phyloP scores from a whole-genome alignment of 139 green algal genomes.

The Nannochloris sp. region DNA sequence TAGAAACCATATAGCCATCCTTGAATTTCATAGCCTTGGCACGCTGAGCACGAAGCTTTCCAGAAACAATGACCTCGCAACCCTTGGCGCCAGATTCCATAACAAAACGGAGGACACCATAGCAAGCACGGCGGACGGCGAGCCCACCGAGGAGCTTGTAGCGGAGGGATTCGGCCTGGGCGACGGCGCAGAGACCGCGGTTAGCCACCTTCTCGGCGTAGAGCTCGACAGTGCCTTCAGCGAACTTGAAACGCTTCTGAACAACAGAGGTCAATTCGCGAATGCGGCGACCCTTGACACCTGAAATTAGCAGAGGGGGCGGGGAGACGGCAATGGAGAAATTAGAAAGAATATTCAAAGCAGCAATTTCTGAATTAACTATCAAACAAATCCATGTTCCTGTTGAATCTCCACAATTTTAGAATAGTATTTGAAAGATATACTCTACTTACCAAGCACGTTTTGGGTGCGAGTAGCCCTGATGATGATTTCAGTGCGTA shows the following conservation, averaged over 20 bases:
- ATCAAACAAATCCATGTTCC: too few relatives aligned
- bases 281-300: slow-evolving; percentile 96
- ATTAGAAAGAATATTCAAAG: too few relatives aligned
- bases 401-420: too few relatives aligned
- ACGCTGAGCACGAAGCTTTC: slow-evolving; percentile 95
- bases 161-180: slow-evolving; percentile 96
- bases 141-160: slow-evolving; percentile 99
- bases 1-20: slow-evolving; percentile 93
- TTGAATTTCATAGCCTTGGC: slow-evolving; percentile 99
- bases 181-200: slow-evolving; percentile 95
- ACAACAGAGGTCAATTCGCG: slow-evolving; percentile 97
- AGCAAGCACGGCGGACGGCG: slow-evolving; percentile 95
- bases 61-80: slow-evolving; percentile 98
- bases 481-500: slow-evolving; percentile 99
- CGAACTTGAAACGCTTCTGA: slow-evolving; percentile 99
- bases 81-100: slow-evolving; percentile 99
- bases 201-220: slow-evolving; percentile 99
- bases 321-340: too few relatives aligned
- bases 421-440: not conserved
- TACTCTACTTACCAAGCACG: slow-evolving; percentile 79
- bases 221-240: slow-evolving; percentile 90
- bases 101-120: slow-evolving; percentile 98
- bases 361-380: too few relatives aligned
- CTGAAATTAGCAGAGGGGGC: slow-evolving; percentile 39
- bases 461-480: slow-evolving; percentile 95